A percentile compares a stretch with the other conserved stretches of the same genome.
These are phyloP conservation scores for Globisporangium echinulatum DNA, from an alignment of 352 stramenopile genomes.

Conservation along the genomic window DNA sequence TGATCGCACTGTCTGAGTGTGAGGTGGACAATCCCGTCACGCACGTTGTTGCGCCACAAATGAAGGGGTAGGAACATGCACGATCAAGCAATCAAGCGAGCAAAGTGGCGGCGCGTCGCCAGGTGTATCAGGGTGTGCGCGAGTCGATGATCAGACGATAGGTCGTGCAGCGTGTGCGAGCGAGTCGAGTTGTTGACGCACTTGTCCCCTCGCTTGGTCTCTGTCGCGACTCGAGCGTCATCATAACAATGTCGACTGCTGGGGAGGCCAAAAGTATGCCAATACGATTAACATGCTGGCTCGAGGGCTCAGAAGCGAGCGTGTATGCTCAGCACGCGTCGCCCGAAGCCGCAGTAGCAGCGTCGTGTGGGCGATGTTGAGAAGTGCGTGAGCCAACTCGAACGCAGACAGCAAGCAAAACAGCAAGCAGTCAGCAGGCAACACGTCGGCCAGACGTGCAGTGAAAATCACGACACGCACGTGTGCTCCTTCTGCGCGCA, in stretches of 20 bases:
- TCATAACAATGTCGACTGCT: not conserved
- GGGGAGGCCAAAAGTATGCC: no score
- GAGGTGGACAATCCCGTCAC: not conserved
- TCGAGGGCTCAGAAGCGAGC: no score
- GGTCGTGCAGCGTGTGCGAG: not conserved
- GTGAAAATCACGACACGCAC: no score
- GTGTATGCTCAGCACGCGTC: not conserved
- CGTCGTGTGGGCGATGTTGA: not conserved
- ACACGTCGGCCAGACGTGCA: not conserved
- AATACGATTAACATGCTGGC: no score
- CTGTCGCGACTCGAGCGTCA: not conserved
- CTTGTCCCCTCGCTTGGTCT: slow-evolving; percentile 1
- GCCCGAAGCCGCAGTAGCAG: not conserved
- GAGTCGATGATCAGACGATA: not conserved
- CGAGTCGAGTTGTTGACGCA: not conserved
- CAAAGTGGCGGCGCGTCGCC: not conserved
- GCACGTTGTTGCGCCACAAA: not conserved
- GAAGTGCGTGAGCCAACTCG: no score
- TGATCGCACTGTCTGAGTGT: slow-evolving; percentile 1
- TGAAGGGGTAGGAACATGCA: not conserved
- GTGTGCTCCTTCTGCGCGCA: no score
- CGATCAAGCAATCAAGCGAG: not conserved
- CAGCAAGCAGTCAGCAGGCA: not conserved
- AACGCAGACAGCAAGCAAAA: no score
- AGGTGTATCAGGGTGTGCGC: not conserved